These are phyloP conservation scores for Yamadazyma akitaensis DNA, from an alignment of 805 yeast species.

Conservation along the genomic window DNA sequence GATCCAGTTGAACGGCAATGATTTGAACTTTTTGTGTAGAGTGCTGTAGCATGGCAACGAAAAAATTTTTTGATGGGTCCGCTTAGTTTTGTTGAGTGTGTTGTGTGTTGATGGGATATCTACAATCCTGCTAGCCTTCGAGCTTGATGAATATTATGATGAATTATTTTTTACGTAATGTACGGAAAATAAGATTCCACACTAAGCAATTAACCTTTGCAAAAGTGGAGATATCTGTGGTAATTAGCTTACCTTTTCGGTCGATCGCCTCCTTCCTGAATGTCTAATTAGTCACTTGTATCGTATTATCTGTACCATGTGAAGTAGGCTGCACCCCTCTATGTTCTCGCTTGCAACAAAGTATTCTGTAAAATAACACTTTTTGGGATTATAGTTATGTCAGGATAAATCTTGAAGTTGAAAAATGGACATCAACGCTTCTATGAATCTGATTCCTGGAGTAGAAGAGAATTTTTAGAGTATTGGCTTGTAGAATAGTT, in stretches of 20 bases:
- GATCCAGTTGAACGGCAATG: not conserved
- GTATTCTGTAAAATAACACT: not conserved
- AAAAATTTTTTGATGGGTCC: not conserved
- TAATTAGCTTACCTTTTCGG: constrained; percentile 1
- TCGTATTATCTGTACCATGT: not conserved
- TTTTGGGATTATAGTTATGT: not conserved
- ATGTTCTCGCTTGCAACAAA: not conserved
- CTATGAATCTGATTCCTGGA: too few relatives aligned
- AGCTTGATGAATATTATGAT: too few relatives aligned
- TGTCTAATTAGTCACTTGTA: not conserved
- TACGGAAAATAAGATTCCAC: not conserved
- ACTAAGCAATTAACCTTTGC: not conserved
- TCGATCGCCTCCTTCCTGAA: not conserved
- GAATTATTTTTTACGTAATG: too few relatives aligned
- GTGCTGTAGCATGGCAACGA: not conserved
- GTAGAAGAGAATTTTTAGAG: too few relatives aligned
- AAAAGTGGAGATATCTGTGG: constrained; percentile 1
- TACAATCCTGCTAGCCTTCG: too few relatives aligned
- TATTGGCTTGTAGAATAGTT: too few relatives aligned
- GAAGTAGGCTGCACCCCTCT: not conserved
- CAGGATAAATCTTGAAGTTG: too few relatives aligned
- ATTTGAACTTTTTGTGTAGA: not conserved
- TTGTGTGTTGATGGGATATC: too few relatives aligned
- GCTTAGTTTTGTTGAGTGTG: too few relatives aligned
- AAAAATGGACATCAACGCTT: too few relatives aligned